Evolutionary conservation across 495 filamentous ascomycete genomes (phyloP).

Genomic region (Hyaloscypha finlandica): DNA sequence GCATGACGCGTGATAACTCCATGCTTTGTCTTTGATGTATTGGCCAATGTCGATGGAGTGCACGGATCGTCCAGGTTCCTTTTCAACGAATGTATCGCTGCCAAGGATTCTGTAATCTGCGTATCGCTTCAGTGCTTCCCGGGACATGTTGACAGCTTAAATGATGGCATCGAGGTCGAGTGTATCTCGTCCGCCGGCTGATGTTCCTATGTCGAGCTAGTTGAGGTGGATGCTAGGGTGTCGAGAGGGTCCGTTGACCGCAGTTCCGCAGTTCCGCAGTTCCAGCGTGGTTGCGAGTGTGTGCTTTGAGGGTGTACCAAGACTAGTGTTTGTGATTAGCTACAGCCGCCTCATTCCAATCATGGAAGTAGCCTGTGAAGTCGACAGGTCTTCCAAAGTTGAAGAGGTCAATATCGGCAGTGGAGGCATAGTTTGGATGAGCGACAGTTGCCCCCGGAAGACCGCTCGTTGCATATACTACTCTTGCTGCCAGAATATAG

Average conservation of each 20-base stretch:
- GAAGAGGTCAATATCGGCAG: constrained; percentile 50
- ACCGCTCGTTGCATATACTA: constrained; percentile 52
- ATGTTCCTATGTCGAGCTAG: constrained; percentile 39
- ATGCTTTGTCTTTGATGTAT: constrained; percentile 53
- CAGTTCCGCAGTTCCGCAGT: constrained; percentile 49
- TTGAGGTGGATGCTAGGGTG: constrained; percentile 55
- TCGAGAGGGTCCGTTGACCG: constrained; percentile 56
- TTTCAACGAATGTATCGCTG: constrained; percentile 46
- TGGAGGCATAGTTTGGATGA: constrained; percentile 41
- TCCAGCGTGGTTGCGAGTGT: constrained; percentile 52
- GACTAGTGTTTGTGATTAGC: constrained; percentile 39
- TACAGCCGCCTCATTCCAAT: constrained; percentile 35
- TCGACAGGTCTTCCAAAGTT: constrained; percentile 53
- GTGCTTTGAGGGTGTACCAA: constrained; percentile 55
- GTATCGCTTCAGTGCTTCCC: constrained; percentile 34
- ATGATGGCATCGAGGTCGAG: constrained; percentile 49
- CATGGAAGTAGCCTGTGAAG: constrained; percentile 55
- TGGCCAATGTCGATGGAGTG: constrained; percentile 44
- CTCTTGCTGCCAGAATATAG: constrained; percentile 19
- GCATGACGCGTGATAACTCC: constrained; percentile 62
- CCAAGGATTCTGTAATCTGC: constrained; percentile 31
- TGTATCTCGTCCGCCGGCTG: constrained; percentile 15
- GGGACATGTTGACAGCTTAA: constrained; percentile 48
- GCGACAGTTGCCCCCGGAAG: constrained; percentile 49
- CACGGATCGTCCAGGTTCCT: constrained; percentile 49